Percentiles rank a stretch among this genome's conserved stretches.
Conservation (phyloP, 768 basidiomycete genomes). For the Hypholoma fasciculare region DNA sequence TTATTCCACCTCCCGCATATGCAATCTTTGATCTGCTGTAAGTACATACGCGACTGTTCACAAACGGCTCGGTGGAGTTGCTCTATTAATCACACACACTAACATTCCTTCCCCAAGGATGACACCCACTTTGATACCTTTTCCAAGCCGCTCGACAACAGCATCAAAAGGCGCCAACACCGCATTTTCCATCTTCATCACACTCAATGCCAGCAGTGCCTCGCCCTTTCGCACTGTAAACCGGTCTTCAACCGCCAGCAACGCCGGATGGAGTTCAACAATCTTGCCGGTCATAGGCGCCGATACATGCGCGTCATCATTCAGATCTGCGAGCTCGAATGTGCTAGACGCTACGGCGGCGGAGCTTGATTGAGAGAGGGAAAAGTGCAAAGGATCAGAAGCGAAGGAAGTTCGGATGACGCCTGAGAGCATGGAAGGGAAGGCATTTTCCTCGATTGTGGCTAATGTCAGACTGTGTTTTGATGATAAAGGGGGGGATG, state of each 20-base stretch:
- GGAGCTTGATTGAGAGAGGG: constrained; percentile 31
- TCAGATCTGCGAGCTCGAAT: constrained; percentile 36
- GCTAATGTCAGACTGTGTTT: constrained; percentile 33
- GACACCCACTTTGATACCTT: constrained; percentile 30
- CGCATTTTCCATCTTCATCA: constrained; percentile 44
- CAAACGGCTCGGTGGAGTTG: not conserved
- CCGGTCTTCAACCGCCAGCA: constrained; percentile 10
- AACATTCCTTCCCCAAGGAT: constrained; percentile 35
- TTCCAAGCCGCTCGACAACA: constrained; percentile 28
- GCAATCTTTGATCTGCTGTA: no score
- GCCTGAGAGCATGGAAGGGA: constrained; percentile 35
- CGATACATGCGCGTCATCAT: constrained; percentile 27
- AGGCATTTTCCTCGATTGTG: constrained; percentile 33
- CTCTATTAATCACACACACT: constrained; percentile 24
- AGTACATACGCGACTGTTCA: not conserved
- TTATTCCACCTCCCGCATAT: no score
- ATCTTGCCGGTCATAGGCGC: constrained; percentile 38
- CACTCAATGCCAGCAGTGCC: constrained; percentile 31
- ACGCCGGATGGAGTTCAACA: constrained; percentile 32
- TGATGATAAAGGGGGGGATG: not conserved
- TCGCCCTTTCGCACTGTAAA: constrained; percentile 31
- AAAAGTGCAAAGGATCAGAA: constrained; percentile 27
- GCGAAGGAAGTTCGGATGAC: constrained; percentile 32
- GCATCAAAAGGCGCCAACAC: constrained; percentile 30
- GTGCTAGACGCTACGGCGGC: constrained; percentile 22